Evolutionary conservation across 768 basidiomycete species (phyloP), one percentile per base, ranked within the genome.

Genomic region (Suillus placidus): DNA sequence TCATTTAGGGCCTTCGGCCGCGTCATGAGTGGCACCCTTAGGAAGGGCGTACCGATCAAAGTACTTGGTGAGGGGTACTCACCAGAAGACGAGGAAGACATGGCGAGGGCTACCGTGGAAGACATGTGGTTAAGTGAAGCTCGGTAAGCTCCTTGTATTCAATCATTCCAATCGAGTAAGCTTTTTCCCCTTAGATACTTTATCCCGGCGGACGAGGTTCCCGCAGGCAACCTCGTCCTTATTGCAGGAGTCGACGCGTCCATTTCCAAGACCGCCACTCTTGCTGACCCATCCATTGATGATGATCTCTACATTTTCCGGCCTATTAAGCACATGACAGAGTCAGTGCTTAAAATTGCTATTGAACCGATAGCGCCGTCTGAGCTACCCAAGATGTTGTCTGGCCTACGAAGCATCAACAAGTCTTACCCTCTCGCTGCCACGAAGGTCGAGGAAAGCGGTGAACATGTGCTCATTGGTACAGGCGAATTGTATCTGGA

Each of bases 11-110:
- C 97, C 8, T 98, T 96, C 73, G 97, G 97, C 43, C 88, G 97
- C 67, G 89, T 99, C 20, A 83, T 98, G 76, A 95, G 94, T 70
- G 97, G 97, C 23, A 97, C 96, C 0, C 78, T 98, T 30, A 82
- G 84, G 71, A 91, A 91, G 70, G 95, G 95, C 14, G 84, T 87
- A 83, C 82, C 88, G 40, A 83, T 99, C 68, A 98, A 97, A 80
- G 96, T 99, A n/a, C 82, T 99, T 8, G 97, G 97, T 64, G 97
- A 99, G 76, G 95, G 95, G 0, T 99, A 96, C 77, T 97, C 95
- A 16, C 93, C 94, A n/a, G 97, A 98, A 72, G 97, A 99, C 69
- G 97, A 99, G 80, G 97, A 99, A 79, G 97, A 99, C 73, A 97
- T 98, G 95, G 86, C 92, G 76, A 89, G 88, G 67, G 88, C 87